Conservation (phyloP, 345 rosid genomes). For the Eucalyptus cloeziana region DNA sequence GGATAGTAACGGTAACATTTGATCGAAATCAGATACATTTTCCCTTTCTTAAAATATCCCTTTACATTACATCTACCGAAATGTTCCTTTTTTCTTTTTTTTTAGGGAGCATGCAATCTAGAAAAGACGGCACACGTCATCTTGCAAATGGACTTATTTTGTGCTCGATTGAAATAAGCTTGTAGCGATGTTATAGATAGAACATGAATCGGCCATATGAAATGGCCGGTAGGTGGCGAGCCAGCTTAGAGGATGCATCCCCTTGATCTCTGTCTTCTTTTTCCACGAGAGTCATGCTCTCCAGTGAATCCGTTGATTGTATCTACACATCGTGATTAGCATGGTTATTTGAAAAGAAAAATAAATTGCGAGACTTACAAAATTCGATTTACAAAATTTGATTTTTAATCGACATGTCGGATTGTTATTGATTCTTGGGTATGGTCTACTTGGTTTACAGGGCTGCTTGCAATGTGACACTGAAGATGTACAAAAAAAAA, state of each 20-base stretch:
- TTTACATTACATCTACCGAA: background rate
- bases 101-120: background rate
- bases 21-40: background rate
- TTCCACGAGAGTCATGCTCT: rapidly evolving
- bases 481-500: background rate
- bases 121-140: background rate
- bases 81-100: background rate
- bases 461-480: background rate
- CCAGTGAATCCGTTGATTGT: background rate
- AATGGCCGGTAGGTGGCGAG: rapidly evolving
- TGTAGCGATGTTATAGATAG: background rate
- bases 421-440: background rate
- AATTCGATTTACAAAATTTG: background rate
- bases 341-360: background rate
- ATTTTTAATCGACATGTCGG: background rate
- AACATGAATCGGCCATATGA: rapidly evolving
- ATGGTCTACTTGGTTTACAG: background rate
- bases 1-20: background rate
- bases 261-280: background rate
- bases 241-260: background rate
- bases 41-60: background rate
- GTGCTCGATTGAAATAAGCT: background rate
- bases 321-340: rapidly evolving
- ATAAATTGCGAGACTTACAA: background rate
- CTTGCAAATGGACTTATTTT: background rate